Evolutionary conservation across 257 asterid species (phyloP).

Genomic region (Sherardia arvensis): DNA sequence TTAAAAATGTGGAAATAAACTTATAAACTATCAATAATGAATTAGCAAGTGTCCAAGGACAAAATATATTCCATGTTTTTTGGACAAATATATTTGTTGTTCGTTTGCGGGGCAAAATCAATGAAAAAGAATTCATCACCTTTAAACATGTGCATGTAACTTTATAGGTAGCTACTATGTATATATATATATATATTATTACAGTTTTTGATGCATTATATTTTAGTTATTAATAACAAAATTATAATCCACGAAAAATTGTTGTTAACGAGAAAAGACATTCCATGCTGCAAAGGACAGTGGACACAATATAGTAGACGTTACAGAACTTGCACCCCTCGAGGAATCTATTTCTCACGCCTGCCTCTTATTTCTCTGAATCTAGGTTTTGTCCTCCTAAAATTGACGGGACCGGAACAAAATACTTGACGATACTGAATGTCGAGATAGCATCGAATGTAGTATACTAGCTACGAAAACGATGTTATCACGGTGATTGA

Average conservation of each 20-base stretch:
- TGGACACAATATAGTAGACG: constrained; percentile 20
- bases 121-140: constrained; percentile 3
- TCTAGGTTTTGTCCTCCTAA: constrained; percentile 14
- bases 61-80: neutral
- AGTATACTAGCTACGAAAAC: too few species aligned
- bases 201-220: constrained; percentile 1
- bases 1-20: too few species aligned
- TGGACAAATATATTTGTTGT: neutral
- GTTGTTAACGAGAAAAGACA: constrained; percentile 32
- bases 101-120: neutral
- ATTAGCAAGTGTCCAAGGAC: neutral
- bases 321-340: constrained; percentile 26
- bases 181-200: too few species aligned
- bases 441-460: too few species aligned
- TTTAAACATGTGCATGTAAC: constrained; percentile 6
- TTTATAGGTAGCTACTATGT: neutral
- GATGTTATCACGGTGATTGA: too few species aligned
- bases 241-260: neutral
- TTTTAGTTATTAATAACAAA: constrained; percentile 10
- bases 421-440: too few species aligned
- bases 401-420: too few species aligned
- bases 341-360: constrained; percentile 28
- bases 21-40: too few species aligned
- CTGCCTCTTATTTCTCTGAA: constrained; percentile 15
- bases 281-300: constrained; percentile 30